A percentile compares a stretch with the other conserved stretches of the same genome.
These are phyloP conservation scores for Flammula alnicola DNA, from an alignment of 1,284 basidiomycete species.

Conservation along the genomic window DNA sequence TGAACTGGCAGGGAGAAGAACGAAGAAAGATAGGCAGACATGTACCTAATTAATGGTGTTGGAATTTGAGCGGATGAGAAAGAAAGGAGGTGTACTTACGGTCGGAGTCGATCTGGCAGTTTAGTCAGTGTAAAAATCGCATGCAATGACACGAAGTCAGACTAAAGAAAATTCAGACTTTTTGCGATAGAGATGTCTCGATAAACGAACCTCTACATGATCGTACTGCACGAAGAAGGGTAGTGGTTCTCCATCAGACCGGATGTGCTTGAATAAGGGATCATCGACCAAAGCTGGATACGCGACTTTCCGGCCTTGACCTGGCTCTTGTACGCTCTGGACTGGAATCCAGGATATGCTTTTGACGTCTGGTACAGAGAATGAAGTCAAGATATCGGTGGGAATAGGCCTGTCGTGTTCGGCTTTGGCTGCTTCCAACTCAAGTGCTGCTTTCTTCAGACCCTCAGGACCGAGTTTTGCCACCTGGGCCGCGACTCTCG, in stretches of 20 bases:
- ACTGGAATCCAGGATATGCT: conserved; percentile 96
- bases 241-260: conserved; percentile 68
- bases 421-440: conserved; percentile 83
- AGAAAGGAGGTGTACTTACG: conserved; percentile 53
- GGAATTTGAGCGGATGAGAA: conserved; percentile 9
- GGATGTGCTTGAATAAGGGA: conserved; percentile 68
- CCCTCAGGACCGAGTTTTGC: conserved; percentile 80
- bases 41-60: conserved; percentile 52
- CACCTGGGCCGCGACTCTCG: conserved; percentile 75
- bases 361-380: conserved; percentile 87
- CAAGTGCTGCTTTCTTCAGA: conserved; percentile 70
- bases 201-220: conserved; percentile 77
- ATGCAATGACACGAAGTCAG: conserved; percentile 88
- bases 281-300: conserved; percentile 32
- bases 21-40: conserved; percentile 83
- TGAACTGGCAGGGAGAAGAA: conserved; percentile 92
- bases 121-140: conserved; percentile 79
- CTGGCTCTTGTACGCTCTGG: conserved; percentile 74
- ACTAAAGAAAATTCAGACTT: conserved; percentile 49
- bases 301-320: conserved; percentile 43
- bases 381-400: conserved; percentile 76
- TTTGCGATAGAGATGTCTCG: no score
- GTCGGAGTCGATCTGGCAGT: conserved; percentile 74
- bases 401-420: conserved; percentile 90
- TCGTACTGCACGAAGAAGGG: conserved; percentile 95